phyloP scores from a whole-genome alignment of 352 stramenopile species.

The Pythium myriotylum region DNA sequence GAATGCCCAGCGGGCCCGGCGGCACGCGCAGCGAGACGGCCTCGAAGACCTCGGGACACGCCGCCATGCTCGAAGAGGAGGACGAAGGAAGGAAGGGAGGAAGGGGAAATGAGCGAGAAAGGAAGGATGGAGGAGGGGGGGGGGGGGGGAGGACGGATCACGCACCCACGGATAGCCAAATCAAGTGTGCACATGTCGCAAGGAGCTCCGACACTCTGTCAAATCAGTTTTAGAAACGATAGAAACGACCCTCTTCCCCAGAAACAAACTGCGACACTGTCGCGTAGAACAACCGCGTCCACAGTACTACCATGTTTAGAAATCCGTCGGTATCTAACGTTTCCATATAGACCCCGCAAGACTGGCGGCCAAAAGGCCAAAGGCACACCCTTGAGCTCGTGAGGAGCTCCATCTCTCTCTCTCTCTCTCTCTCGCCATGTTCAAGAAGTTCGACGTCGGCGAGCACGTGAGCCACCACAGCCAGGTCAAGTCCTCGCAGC shows the following conservation, averaged over 20 bases:
- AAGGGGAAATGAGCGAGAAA: not conserved
- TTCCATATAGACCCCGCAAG: not conserved
- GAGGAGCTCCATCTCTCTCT: no score
- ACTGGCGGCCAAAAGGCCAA: no score
- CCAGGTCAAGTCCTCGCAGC: slow-evolving; percentile 97
- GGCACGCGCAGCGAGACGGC: slow-evolving; percentile 71
- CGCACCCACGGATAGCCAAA: not conserved
- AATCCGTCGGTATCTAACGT: slow-evolving; percentile 9
- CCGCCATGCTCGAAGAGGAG: slow-evolving; percentile 23
- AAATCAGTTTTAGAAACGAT: slow-evolving; percentile 29
- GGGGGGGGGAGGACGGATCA: slow-evolving; percentile 12
- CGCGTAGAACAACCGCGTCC: no score
- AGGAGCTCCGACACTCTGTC: not conserved
- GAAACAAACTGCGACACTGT: no score
- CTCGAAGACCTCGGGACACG: slow-evolving; percentile 24
- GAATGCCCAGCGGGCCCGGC: slow-evolving; percentile 66
- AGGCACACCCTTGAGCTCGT: no score
- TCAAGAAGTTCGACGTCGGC: slow-evolving; percentile 94
- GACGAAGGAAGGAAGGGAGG: slow-evolving; percentile 6
- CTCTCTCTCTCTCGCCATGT: no score
- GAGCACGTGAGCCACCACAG: slow-evolving; percentile 95
- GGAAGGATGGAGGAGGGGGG: not conserved
- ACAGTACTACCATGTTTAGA: slow-evolving; percentile 13
- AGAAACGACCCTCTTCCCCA: no score
- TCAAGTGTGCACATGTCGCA: slow-evolving; percentile 25